Conservation (phyloP, 257 asterid genomes). For the Nemophila menziesii region DNA sequence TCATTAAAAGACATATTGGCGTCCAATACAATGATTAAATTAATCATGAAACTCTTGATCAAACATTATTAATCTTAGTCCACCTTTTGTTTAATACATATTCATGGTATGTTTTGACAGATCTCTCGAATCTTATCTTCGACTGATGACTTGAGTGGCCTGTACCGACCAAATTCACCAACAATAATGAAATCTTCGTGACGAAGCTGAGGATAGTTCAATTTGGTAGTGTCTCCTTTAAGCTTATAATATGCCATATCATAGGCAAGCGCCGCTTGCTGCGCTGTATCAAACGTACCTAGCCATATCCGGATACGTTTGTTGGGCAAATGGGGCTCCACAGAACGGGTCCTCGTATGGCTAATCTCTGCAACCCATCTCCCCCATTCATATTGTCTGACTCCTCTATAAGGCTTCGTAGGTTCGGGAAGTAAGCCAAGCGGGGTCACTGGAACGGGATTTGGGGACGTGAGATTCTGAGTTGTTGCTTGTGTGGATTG, state of each 20-base stretch:
- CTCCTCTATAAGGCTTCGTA: constrained; percentile 16
- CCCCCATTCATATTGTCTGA: constrained; percentile 17
- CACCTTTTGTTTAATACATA: too few relatives aligned
- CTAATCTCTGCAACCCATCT: constrained; percentile 25
- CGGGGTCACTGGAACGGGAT: constrained; percentile 54
- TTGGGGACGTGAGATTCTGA: constrained; percentile 31
- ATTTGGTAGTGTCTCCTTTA: constrained; percentile 68
- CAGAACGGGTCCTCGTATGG: too few relatives aligned
- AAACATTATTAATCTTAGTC: too few relatives aligned
- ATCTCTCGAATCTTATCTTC: constrained; percentile 71
- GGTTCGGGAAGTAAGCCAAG: constrained; percentile 31
- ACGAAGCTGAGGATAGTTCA: constrained; percentile 79
- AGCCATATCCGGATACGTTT: constrained; percentile 11
- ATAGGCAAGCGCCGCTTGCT: constrained; percentile 13
- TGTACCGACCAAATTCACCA: constrained; percentile 68
- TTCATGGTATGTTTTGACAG: constrained; percentile 59
- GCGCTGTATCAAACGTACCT: constrained; percentile 12
- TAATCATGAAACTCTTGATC: too few relatives aligned
- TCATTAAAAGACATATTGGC: too few relatives aligned
- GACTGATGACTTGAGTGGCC: constrained; percentile 74
- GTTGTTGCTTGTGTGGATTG: too few relatives aligned
- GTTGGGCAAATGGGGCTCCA: constrained; percentile 11
- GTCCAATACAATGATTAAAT: too few relatives aligned
- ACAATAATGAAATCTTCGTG: constrained; percentile 60
- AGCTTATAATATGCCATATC: constrained; percentile 61